These are phyloP conservation scores for Globisporangium echinulatum DNA, from an alignment of 352 stramenopile genomes.

Conservation along the genomic window DNA sequence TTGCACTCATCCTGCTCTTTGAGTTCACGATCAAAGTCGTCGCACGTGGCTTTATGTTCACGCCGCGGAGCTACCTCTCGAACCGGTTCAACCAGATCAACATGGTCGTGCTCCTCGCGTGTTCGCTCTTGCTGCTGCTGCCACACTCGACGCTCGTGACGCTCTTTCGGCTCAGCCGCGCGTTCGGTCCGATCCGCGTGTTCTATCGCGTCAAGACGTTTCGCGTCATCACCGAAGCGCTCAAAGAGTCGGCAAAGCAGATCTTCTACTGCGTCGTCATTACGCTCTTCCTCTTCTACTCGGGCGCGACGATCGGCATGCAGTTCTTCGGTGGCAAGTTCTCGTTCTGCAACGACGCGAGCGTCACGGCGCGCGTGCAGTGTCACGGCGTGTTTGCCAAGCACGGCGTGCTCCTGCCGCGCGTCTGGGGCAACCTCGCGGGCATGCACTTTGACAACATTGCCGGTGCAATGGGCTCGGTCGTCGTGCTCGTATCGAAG, in stretches of 20 bases:
- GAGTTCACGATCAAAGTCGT: constrained; percentile 85
- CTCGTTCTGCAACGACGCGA: constrained; percentile 72
- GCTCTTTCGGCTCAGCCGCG: constrained; percentile 66
- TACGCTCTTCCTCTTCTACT: constrained; percentile 77
- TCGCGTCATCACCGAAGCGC: constrained; percentile 73
- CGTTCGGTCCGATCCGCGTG: constrained; percentile 77
- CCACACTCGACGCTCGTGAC: constrained; percentile 70
- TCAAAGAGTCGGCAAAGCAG: constrained; percentile 65
- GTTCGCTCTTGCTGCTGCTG: constrained; percentile 60
- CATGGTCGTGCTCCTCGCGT: constrained; percentile 73
- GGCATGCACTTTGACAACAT: constrained; percentile 84
- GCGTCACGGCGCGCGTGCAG: constrained; percentile 28
- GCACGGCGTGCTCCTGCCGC: constrained; percentile 49
- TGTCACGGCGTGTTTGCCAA: constrained; percentile 68
- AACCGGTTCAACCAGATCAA: constrained; percentile 84
- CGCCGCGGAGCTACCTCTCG: constrained; percentile 73
- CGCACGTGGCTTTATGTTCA: constrained; percentile 70
- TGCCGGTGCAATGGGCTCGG: constrained; percentile 60
- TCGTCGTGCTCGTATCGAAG: constrained; percentile 80
- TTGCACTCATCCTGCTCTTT: constrained; percentile 66
- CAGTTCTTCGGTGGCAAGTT: constrained; percentile 80
- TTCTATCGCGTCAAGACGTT: constrained; percentile 85
- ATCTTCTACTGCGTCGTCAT: constrained; percentile 83
- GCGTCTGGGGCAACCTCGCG: constrained; percentile 74
- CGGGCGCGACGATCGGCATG: constrained; percentile 81